Conservation (phyloP, 352 stramenopile species). For the Globisporangium lucens region DNA sequence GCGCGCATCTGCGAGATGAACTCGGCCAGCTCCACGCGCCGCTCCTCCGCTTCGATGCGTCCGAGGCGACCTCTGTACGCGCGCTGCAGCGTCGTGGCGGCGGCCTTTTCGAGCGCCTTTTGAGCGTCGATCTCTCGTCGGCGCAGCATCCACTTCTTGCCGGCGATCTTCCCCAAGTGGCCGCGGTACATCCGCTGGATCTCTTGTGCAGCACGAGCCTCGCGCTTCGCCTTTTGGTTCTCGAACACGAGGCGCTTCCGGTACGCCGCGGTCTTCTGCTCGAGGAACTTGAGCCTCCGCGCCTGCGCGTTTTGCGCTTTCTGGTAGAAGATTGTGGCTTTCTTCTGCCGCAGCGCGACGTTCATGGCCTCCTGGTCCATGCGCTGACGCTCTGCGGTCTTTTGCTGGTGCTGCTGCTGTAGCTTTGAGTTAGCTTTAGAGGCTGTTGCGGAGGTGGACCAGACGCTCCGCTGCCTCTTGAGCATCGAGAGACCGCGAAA, state of each 20-base stretch:
- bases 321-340: conserved; percentile 37
- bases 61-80: conserved; percentile 85
- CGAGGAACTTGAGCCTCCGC: conserved; percentile 64
- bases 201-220: conserved; percentile 40
- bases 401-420: conserved; percentile 17
- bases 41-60: conserved; percentile 74
- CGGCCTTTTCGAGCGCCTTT: conserved; percentile 66
- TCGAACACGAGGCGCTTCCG: conserved; percentile 57
- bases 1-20: conserved; percentile 91
- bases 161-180: conserved; percentile 77
- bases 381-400: conserved; percentile 37
- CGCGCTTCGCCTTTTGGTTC: conserved; percentile 60
- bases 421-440: neutral
- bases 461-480: conserved; percentile 79
- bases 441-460: conserved; percentile 43
- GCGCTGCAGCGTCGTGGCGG: conserved; percentile 83
- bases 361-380: conserved; percentile 58
- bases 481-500: conserved; percentile 90
- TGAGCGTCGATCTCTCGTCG: conserved; percentile 84
- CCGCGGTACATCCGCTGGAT: conserved; percentile 80
- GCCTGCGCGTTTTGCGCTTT: conserved; percentile 62
- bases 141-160: conserved; percentile 79
- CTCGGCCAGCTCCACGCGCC: conserved; percentile 89
- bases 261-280: conserved; percentile 60
- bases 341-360: conserved; percentile 32